Base-by-base conservation (phyloP, 2,329 filamentous ascomycete genomes). In the Ceratocystis ficicola region DNA sequence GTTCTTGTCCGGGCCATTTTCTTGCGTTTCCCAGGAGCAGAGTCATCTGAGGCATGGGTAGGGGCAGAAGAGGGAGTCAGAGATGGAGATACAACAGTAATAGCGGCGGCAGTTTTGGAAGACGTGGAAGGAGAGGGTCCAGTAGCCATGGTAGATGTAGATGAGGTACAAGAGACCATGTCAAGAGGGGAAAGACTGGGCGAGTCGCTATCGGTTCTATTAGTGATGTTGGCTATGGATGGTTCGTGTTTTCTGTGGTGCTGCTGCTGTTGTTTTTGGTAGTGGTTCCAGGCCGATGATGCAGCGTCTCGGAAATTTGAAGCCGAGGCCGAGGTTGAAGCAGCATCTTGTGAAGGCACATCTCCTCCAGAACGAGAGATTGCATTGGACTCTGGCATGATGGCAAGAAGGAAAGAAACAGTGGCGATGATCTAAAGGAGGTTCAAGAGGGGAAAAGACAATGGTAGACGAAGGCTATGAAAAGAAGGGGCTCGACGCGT, bases 1-100 rank as follows among this genome's bases (percentile, higher is more conserved):
- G 73, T 74, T 28, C 74, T 70, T 15, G 74, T 75, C 17, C 74
- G 71, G 55, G 71, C 74, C 12, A 73, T 71, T 69, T 74, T 75
- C 64, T 69, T 66, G 46, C 65, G 67, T 46, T 68, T 68, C 8
- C 64, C 44, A 4, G 66, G 66, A 15, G 64, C 60, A 32, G 66
- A 65, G 25, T 68, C 64, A n/a, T 57, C 50, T 22, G 41, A 50
- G n/a, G 55, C 41, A 22, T 63, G 17, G 6, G 61, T 15, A 28
- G 65, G 41, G 25, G 46, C 30, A 17, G 62, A 32, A 30, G 63
- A 17, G 25, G 28, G 32, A 10, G 46, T 6, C 10, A 36, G 17
- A 10, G 59, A 17, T 3, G 46, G 48, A 28, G 61, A 32, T 44
- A 41, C 15, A 44, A n/a, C 17, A 65, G 36, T 12, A n/a, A 48